Conservation (phyloP, 1,139 yeast genomes). For the Hansenula sp. region DNA sequence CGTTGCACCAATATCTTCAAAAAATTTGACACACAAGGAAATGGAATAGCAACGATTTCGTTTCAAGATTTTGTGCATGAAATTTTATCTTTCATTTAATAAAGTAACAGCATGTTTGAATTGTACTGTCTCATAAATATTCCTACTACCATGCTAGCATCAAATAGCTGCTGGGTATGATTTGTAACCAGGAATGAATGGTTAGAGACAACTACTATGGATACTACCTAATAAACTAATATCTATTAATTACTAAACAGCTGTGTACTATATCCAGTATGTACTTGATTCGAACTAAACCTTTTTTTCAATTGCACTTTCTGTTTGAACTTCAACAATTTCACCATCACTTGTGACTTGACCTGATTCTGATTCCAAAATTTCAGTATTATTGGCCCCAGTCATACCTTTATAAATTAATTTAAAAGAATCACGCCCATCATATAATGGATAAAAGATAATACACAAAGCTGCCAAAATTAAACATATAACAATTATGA, state of each 20-base stretch:
- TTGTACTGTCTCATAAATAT: not conserved
- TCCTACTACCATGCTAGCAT: no score
- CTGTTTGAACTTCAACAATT: not conserved
- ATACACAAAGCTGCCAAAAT: constrained; percentile 31
- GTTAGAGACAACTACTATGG: no score
- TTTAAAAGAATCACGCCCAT: constrained; percentile 13
- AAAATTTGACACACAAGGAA: constrained; percentile 68
- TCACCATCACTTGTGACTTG: not conserved
- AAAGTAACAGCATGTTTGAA: not conserved
- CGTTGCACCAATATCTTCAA: constrained; percentile 77
- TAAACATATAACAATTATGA: constrained; percentile 31
- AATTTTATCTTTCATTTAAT: constrained; percentile 32
- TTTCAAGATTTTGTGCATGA: constrained; percentile 77
- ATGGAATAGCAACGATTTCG: constrained; percentile 73
- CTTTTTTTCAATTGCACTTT: not conserved
- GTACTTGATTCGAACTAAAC: no score
- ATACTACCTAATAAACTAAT: no score
- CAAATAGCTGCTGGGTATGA: no score
- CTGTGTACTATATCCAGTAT: no score
- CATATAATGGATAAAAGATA: constrained; percentile 34
- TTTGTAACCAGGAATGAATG: no score
- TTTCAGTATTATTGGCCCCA: not conserved
- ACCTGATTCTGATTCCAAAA: not conserved
- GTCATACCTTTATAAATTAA: not conserved
- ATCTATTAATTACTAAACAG: no score